Percentiles rank a stretch among this genome's conserved stretches.
Conservation (phyloP, 2,329 filamentous ascomycete species). For the Clonostachys solani region DNA sequence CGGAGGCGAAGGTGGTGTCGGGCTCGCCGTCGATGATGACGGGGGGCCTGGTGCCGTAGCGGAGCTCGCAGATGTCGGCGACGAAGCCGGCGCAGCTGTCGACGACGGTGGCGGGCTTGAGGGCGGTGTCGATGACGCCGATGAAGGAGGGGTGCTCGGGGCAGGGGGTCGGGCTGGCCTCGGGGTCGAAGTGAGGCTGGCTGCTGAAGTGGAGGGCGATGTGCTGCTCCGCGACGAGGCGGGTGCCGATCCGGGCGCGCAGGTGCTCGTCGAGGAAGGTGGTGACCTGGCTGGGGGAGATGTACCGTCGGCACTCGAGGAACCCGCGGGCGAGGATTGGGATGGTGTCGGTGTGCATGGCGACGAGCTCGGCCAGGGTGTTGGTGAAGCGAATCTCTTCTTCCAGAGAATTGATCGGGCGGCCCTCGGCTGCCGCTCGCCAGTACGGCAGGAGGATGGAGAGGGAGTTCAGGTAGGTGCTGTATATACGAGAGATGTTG, state of each 20-base stretch:
- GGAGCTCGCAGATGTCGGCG: conserved; percentile 92
- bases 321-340: conserved; percentile 89
- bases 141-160: conserved; percentile 67
- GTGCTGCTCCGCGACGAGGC: conserved; percentile 93
- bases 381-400: conserved; percentile 91
- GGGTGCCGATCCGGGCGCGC: conserved; percentile 87
- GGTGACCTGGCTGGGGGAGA: conserved; percentile 78
- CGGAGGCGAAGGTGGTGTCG: conserved; percentile 84
- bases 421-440: conserved; percentile 38
- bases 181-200: conserved; percentile 64
- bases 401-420: conserved; percentile 56
- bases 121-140: conserved; percentile 88
- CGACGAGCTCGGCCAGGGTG: conserved; percentile 90
- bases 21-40: conserved; percentile 81
- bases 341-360: conserved; percentile 92
- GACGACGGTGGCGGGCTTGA: conserved; percentile 78
- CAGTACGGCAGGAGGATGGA: conserved; percentile 83
- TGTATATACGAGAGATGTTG: conserved; percentile 89
- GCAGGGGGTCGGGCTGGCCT: conserved; percentile 43
- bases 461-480: conserved; percentile 91
- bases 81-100: conserved; percentile 86
- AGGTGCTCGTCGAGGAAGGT: conserved; percentile 91
- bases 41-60: conserved; percentile 83
- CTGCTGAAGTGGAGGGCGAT: conserved; percentile 76
- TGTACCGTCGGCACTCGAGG: conserved; percentile 88